Evolutionary conservation across 495 filamentous ascomycete genomes (phyloP), one percentile per base, ranked within the genome.

Genomic region (Trichoderma asperelloides): DNA sequence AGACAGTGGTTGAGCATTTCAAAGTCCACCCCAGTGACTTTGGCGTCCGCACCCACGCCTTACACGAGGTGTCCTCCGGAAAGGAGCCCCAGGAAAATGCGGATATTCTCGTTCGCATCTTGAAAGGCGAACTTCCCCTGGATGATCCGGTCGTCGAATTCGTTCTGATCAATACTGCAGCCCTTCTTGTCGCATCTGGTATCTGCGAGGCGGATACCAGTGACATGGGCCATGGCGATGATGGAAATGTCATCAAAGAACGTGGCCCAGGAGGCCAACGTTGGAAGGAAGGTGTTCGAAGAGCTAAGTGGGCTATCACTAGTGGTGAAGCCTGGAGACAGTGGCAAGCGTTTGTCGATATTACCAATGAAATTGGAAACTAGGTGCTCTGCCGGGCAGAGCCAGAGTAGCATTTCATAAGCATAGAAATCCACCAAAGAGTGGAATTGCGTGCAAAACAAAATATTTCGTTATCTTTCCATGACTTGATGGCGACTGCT

Each of bases 101-200:
- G 2, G 84, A 77, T 40, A 97, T 97, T 65, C 79, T 99, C 51
- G 87, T 87, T 76, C 81, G 81, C 66, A 86, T 99, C 15, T 74
- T 99, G 65, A 82, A 84, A 23, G 89, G 90, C 62, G 84, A 92
- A 75, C 73, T 96, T 65, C 79, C 84, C 0, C 79, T 81, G 12
- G 88, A 91, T 69, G 87, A 96, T 74, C 91, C 96, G 2, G 92
- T 99, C 70, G 74, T 96, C 75, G 88, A 95, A 72, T 98, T 98
- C 71, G 94, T 99, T 55, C 79, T 97, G 49, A 88, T 97, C 74
- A 99, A 99, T 73, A 89, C 93, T 0, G 95, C 95, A 2, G 92
- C 92, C 15, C 78, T 98, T 63, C 82, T 98, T 27, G 93, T 93
- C 0, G 85, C 88, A 8, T 82, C 90, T 0, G 96, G 96, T 0